A percentile compares a stretch with the other conserved stretches of the same genome.
Evolutionary conservation across 176 grass and related monocot species (phyloP).

Genomic region (Phoenix roebelenii): DNA sequence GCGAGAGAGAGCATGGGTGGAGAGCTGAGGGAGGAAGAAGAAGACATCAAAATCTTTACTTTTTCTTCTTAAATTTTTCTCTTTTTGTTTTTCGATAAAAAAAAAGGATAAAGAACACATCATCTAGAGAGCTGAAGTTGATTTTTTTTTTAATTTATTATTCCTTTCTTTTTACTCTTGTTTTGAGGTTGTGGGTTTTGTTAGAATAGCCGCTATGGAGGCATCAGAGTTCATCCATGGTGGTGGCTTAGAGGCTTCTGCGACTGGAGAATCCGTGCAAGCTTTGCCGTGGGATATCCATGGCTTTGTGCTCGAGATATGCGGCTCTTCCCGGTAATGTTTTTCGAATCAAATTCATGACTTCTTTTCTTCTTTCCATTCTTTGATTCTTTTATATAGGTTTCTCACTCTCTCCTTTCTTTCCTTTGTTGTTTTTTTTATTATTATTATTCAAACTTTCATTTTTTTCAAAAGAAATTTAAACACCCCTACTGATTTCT

Average conservation of each 20-base stretch:
- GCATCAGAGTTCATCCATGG: slow-evolving; percentile 22
- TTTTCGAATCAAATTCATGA: not conserved
- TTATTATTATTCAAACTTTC: too few relatives aligned
- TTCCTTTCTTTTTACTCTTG: not conserved
- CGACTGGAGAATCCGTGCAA: slow-evolving; percentile 18
- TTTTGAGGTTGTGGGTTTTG: not conserved
- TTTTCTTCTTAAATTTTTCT: not conserved
- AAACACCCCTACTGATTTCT: too few relatives aligned
- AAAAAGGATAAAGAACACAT: too few relatives aligned
- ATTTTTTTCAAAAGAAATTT: too few relatives aligned
- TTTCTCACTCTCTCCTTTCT: too few relatives aligned
- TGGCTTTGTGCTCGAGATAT: slow-evolving; percentile 26
- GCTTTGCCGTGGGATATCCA: slow-evolving; percentile 40
- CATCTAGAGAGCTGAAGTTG: too few relatives aligned
- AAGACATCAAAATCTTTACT: not conserved
- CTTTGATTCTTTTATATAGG: slow-evolving; percentile 86
- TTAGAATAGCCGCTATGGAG: slow-evolving; percentile 34
- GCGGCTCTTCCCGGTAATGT: slow-evolving; percentile 19
- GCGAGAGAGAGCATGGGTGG: not conserved
- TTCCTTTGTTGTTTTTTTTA: slow-evolving; percentile 43
- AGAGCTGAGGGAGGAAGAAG: not conserved
- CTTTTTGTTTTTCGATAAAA: too few relatives aligned
- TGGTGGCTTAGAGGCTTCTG: slow-evolving; percentile 12
- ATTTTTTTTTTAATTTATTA: not conserved
- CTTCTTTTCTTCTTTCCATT: slow-evolving; percentile 33